Evolutionary conservation across 2,329 filamentous ascomycete species (phyloP).

Genomic region (Diaporthe helianthi): DNA sequence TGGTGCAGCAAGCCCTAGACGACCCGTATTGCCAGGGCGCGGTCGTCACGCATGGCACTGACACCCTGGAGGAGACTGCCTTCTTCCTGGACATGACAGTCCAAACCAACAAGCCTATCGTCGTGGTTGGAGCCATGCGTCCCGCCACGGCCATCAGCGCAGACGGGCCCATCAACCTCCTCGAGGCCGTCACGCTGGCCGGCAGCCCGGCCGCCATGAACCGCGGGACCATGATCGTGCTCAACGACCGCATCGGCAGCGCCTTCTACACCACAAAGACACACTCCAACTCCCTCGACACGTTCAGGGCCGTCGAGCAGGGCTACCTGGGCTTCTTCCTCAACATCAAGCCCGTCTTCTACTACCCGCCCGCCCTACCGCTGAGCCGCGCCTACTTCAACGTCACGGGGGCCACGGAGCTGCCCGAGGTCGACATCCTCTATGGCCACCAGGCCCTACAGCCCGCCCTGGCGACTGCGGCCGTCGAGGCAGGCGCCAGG

Average conservation of each 20-base stretch:
- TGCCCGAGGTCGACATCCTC: conserved; percentile 64
- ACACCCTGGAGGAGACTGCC: conserved; percentile 68
- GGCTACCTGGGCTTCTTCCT: conserved; percentile 65
- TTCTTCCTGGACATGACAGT: conserved; percentile 68
- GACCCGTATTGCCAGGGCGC: conserved; percentile 52
- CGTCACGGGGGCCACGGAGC: conserved; percentile 44
- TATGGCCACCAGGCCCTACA: conserved; percentile 63
- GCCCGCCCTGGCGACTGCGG: conserved; percentile 50
- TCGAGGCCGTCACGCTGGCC: conserved; percentile 65
- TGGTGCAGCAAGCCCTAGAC: conserved; percentile 57
- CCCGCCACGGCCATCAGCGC: conserved; percentile 68
- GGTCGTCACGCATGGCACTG: conserved; percentile 70
- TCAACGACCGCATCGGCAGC: conserved; percentile 67
- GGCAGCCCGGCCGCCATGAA: conserved; percentile 51
- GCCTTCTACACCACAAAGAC: conserved; percentile 68
- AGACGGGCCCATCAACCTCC: conserved; percentile 68
- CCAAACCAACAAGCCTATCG: conserved; percentile 63
- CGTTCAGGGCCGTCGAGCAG: conserved; percentile 64
- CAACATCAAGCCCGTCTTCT: conserved; percentile 66
- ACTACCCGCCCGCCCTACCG: conserved; percentile 59
- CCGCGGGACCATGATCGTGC: conserved; percentile 64
- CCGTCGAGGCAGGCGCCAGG: conserved; percentile 5
- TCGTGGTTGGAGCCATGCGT: conserved; percentile 68
- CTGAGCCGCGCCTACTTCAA: conserved; percentile 54
- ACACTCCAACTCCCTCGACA: conserved; percentile 68